Conservation (phyloP, 306 rosid species). For the Albizia julibrissin region DNA sequence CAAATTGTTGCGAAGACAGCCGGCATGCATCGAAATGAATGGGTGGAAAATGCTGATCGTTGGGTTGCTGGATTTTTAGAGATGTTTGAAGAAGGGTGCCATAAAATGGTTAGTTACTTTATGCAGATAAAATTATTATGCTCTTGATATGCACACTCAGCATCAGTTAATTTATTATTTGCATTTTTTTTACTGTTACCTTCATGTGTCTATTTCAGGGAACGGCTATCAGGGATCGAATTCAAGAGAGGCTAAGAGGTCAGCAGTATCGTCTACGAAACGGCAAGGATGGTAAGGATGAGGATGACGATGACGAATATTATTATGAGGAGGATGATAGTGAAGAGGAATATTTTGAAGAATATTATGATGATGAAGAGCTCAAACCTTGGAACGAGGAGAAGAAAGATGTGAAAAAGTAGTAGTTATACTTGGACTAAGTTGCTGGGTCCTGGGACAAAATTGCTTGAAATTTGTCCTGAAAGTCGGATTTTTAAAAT, state of each 20-base stretch:
- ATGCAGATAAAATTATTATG: neutral
- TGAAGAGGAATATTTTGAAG: slow-evolving; percentile 61
- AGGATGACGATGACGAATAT: slow-evolving; percentile 37
- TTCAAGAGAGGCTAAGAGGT: slow-evolving; percentile 85
- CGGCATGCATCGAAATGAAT: slow-evolving; percentile 93
- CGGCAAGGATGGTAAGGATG: slow-evolving; percentile 47
- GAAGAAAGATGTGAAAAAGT: slow-evolving; percentile 38
- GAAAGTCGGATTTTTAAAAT: slow-evolving; percentile 25
- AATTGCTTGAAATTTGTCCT: neutral
- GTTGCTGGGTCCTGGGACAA: slow-evolving; percentile 28
- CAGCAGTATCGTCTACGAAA: slow-evolving; percentile 54
- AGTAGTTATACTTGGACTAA: slow-evolving; percentile 20
- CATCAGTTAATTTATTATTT: neutral
- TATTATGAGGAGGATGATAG: slow-evolving; percentile 54
- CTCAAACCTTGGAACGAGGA: slow-evolving; percentile 29
- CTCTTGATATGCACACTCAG: slow-evolving; percentile 5
- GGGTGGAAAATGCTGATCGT: slow-evolving; percentile 99
- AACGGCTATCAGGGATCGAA: slow-evolving; percentile 90
- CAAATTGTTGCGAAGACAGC: slow-evolving; percentile 91
- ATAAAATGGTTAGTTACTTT: slow-evolving; percentile 79
- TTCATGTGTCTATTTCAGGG: slow-evolving; percentile 53
- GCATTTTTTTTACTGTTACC: neutral
- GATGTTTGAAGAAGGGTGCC: slow-evolving; percentile 99
- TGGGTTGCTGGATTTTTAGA: slow-evolving; percentile 98
- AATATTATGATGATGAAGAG: slow-evolving; percentile 60